phyloP scores from a whole-genome alignment of 2,329 filamentous ascomycete genomes.

The Diaporthe humulicola region DNA sequence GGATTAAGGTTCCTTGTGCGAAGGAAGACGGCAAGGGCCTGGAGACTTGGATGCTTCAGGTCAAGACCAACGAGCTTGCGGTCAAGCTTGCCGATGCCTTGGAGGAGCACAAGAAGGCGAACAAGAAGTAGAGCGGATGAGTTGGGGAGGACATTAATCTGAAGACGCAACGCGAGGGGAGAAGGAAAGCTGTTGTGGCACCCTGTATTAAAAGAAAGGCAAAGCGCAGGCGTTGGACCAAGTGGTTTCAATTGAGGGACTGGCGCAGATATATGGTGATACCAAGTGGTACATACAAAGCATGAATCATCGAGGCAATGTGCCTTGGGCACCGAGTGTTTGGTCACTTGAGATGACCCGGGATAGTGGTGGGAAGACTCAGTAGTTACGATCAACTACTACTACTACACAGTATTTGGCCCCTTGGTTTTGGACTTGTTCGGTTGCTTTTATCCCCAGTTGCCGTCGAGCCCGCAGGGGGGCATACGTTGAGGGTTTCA shows the following conservation, averaged over 20 bases:
- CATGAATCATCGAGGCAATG: conserved; percentile 22
- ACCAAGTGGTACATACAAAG: conserved; percentile 38
- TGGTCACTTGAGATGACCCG: not conserved
- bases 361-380: not conserved
- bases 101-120: conserved; percentile 68
- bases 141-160: not conserved
- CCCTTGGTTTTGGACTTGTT: conserved; percentile 1
- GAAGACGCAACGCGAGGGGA: not conserved
- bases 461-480: not conserved
- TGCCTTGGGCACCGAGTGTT: conserved; percentile 11
- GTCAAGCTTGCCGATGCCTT: conserved; percentile 64
- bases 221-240: conserved; percentile 34
- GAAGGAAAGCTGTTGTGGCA: conserved; percentile 14
- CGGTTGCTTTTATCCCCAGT: not conserved
- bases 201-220: conserved; percentile 15
- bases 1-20: conserved; percentile 69
- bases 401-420: not conserved
- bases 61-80: conserved; percentile 74
- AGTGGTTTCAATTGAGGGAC: conserved; percentile 36
- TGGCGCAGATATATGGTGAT: conserved; percentile 25
- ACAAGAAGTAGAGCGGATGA: conserved; percentile 59
- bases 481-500: not conserved
- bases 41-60: conserved; percentile 79
- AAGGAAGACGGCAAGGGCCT: conserved; percentile 70
- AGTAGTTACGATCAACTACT: conserved; percentile 5